Evolutionary conservation across 345 rosid species (phyloP).

Genomic region (Bruguiera sexangula): DNA sequence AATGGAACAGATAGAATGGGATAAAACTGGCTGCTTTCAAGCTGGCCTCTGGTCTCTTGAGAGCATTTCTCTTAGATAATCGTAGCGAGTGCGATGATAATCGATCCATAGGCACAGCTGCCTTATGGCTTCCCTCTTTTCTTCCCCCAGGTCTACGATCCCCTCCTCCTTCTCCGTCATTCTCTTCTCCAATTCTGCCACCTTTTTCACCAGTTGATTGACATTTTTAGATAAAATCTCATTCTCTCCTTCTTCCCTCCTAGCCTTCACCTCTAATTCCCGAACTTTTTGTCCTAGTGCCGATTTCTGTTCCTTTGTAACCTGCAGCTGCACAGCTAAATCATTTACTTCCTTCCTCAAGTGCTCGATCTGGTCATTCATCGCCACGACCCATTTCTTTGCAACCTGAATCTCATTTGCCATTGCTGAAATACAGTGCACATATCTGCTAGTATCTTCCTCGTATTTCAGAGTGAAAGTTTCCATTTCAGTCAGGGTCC

Average conservation of each 20-base stretch:
- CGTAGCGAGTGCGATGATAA: conserved; percentile 63
- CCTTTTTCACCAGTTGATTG: conserved; percentile 34
- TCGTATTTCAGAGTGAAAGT: conserved; percentile 37
- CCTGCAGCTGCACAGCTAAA: conserved; percentile 34
- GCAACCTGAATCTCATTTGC: conserved; percentile 41
- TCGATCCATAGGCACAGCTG: conserved; percentile 84
- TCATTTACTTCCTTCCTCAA: conserved; percentile 33
- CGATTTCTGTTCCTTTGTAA: conserved; percentile 31
- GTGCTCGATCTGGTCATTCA: conserved; percentile 35
- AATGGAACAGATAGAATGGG: conserved; percentile 2
- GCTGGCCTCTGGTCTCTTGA: conserved; percentile 30
- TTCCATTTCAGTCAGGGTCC: conserved; percentile 40
- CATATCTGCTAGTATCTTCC: conserved; percentile 34
- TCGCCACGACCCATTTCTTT: conserved; percentile 41
- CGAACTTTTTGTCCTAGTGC: conserved; percentile 36
- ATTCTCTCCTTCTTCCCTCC: conserved; percentile 51
- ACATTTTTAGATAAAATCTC: conserved; percentile 35
- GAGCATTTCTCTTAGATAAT: conserved; percentile 52
- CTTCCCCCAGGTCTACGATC: conserved; percentile 52
- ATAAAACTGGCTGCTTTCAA: conserved; percentile 9
- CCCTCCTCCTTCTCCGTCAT: conserved; percentile 46
- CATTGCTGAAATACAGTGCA: conserved; percentile 36
- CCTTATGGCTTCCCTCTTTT: conserved; percentile 90
- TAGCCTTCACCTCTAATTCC: conserved; percentile 43
- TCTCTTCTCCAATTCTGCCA: conserved; percentile 41